A percentile compares a stretch with the other conserved stretches of the same genome.
These are phyloP conservation scores for Trichoderma semiorbis DNA, from an alignment of 2,329 filamentous ascomycete species.

Conservation along the genomic window DNA sequence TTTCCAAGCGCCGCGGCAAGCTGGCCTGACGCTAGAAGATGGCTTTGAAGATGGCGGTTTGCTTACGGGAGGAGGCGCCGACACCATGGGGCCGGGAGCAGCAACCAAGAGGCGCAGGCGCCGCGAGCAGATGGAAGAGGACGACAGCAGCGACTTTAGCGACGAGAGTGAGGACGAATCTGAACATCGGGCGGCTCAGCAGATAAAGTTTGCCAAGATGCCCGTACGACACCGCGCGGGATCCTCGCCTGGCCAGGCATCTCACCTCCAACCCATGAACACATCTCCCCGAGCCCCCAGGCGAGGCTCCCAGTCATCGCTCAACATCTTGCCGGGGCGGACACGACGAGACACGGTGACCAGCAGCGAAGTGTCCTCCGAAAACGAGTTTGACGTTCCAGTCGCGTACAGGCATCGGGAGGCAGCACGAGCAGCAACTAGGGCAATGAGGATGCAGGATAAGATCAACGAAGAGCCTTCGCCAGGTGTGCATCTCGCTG, in stretches of 20 bases:
- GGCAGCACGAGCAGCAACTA: conserved; percentile 54
- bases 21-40: conserved; percentile 63
- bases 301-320: conserved; percentile 67
- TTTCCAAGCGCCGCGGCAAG: conserved; percentile 67
- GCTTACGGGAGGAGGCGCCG: conserved; percentile 63
- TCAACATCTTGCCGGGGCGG: conserved; percentile 68
- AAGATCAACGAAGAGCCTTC: conserved; percentile 38
- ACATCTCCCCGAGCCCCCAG: conserved; percentile 50
- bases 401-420: conserved; percentile 62
- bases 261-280: conserved; percentile 52
- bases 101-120: conserved; percentile 63
- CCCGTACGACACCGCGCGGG: conserved; percentile 80
- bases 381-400: conserved; percentile 71
- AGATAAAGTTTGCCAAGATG: conserved; percentile 97
- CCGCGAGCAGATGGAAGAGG: conserved; percentile 75
- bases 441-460: conserved; percentile 36
- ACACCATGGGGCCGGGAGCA: conserved; percentile 65
- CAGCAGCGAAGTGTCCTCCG: conserved; percentile 78
- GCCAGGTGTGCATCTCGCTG: conserved; percentile 41
- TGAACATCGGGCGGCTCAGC: conserved; percentile 73
- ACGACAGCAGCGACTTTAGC: conserved; percentile 80
- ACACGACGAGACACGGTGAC: conserved; percentile 72
- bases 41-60: conserved; percentile 71
- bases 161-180: conserved; percentile 80
- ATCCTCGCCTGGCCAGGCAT: conserved; percentile 77